Conservation (phyloP, 495 filamentous ascomycete species). For the Xylaria castorea region DNA sequence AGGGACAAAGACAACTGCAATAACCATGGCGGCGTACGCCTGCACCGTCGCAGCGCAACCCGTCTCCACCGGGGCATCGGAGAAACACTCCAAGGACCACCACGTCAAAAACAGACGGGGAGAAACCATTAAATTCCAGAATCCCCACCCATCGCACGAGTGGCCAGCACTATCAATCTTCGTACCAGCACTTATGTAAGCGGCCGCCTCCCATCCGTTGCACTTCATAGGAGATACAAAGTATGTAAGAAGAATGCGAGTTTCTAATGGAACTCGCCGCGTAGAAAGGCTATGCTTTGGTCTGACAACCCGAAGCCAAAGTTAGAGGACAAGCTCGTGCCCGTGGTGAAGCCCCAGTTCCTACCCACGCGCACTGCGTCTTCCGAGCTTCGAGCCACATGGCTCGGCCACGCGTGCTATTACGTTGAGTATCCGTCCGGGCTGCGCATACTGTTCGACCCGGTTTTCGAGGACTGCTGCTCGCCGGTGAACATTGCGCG, state of each 20-base stretch:
- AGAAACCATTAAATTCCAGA: slow-evolving; percentile 44
- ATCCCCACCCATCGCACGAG: slow-evolving; percentile 44
- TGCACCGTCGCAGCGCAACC: slow-evolving; percentile 37
- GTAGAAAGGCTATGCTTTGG: not conserved
- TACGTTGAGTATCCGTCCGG: slow-evolving; percentile 91
- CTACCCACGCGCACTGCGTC: slow-evolving; percentile 63
- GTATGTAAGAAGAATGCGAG: not conserved
- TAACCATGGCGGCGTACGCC: slow-evolving; percentile 38
- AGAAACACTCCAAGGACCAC: slow-evolving; percentile 38
- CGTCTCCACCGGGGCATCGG: slow-evolving; percentile 30
- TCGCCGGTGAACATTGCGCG: slow-evolving; percentile 74
- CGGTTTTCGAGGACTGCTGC: slow-evolving; percentile 90
- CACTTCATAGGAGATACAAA: not conserved
- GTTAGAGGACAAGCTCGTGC: slow-evolving; percentile 66
- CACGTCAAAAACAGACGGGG: slow-evolving; percentile 45
- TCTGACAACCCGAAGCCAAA: slow-evolving; percentile 54
- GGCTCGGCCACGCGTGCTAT: slow-evolving; percentile 96
- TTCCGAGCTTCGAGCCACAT: slow-evolving; percentile 79
- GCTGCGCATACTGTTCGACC: slow-evolving; percentile 91
- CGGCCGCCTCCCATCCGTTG: not conserved
- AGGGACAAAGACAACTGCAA: slow-evolving; percentile 25
- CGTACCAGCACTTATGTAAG: slow-evolving; percentile 12
- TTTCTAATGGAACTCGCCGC: slow-evolving; percentile 9
- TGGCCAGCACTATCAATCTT: slow-evolving; percentile 11
- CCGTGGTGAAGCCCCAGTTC: slow-evolving; percentile 74